Base-by-base conservation (phyloP, 2,329 filamentous ascomycete species). In the Emergomyces orientalis region DNA sequence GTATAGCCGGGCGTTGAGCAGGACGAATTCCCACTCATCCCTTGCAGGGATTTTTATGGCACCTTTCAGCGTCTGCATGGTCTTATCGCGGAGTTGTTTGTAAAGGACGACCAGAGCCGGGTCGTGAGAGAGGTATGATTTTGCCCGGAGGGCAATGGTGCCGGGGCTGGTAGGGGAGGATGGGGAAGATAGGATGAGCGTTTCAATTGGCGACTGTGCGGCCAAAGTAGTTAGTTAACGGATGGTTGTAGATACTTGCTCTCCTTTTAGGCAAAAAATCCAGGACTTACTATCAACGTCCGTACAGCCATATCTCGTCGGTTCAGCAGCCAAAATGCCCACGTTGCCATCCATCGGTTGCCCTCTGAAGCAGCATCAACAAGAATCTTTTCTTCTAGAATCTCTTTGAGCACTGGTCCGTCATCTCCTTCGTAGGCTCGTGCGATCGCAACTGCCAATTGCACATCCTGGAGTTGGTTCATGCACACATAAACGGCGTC, bases 271-370 rank as follows among this genome's bases (percentile, higher is more conserved):
- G 9, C 41, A 49, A 47, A 22, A 59, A 51, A 27, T 11, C 32
- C 13, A 0, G 8, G 17, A 73, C 86, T 80, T 77, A 91, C 88
- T 68, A 96, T 88, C 3, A 99, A 79, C 7, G 88, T 86, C 60
- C 90, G 85, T 7, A 97, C 91, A 6, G 93, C 89, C 80, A 91
- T 89, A 67, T 95, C 89, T 64, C 87, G 85, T 65, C 89, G 84
- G 45, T 86, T 86, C 5, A 97, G 81, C 82, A 96, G 90, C 88
- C 91, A 96, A 72, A 96, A 96, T 2, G 90, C 90, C 94, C 94
- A 99, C 0, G 89, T 94, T 13, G 92, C 90, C 63, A 96, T 84
- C 93, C 94, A 99, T 63, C 93, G 84, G 71, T 99, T 93, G 2
- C 91, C 91, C 66, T 93, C 87, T 49, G 86, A 82, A 0, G 89